Evolutionary conservation across 1,284 basidiomycete genomes (phyloP), one percentile per base, ranked within the genome.

Genomic region (Fomitopsis pinicola): DNA sequence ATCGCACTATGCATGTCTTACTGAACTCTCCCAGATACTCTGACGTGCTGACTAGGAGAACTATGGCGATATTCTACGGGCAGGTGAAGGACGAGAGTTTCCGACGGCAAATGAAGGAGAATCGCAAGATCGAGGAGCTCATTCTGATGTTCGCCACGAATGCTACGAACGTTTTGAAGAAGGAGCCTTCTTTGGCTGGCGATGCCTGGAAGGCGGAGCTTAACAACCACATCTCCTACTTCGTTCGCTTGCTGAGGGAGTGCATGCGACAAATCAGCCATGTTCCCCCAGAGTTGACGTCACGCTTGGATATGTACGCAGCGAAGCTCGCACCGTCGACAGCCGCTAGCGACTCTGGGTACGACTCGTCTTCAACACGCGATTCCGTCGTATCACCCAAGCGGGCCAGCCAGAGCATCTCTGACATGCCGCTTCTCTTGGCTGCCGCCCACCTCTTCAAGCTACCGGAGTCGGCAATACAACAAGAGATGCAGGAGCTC

Each of bases 91-190:
- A 93, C 62, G 89, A 92, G 55, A 82, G 80, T 36, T 96, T 96
- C 78, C 87, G 91, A 64, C 83, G 86, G 46, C 92, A 95, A 70
- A 89, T 98, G 85, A 94, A 95, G 73, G 95, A 98, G 74, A 96
- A 95, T 70, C 84, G 97, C 54, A 97, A 97, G 78, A 92, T 98
- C 58, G 97, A 99, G 76, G 95, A 98, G 66, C 87, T 99, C 62
- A 97, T 99, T 64, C 82, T 99, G 57, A 91, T 92, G 81, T 98
- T 98, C 70, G 95, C 96, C 15, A 93, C 95, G 2, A 88, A 94
- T 50, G 92, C 95, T 4, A 94, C 92, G 0, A 83, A 85, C 26
- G 85, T 92, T 6, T 80, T 97, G 60, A 89, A 88, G 81, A 97
- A 97, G 76, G 92, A 88, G 70, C 85, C 87, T 3, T 81, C 83